These are phyloP conservation scores for Pseudonectria buxi DNA, from an alignment of 2,329 filamentous ascomycete genomes.

Conservation along the genomic window DNA sequence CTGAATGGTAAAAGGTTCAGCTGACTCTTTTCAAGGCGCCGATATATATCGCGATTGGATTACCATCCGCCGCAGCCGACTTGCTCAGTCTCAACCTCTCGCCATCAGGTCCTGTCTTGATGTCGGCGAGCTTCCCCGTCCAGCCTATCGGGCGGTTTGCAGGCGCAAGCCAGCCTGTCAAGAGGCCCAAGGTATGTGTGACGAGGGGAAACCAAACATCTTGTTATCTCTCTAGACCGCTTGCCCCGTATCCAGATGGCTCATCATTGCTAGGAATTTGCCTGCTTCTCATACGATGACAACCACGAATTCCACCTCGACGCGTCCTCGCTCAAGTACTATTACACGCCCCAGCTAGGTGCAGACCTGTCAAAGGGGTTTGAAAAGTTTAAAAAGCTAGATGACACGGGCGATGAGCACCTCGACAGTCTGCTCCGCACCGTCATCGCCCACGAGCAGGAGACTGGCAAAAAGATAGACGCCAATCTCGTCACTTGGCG, in stretches of 20 bases:
- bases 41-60: too few species aligned
- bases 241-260: not conserved
- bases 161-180: conserved; percentile 62
- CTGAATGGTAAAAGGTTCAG: too few species aligned
- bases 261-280: conserved; percentile 60
- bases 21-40: too few species aligned
- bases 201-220: not conserved
- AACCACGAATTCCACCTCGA: conserved; percentile 70
- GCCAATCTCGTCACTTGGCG: conserved; percentile 87
- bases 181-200: conserved; percentile 60
- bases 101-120: conserved; percentile 5
- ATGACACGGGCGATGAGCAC: conserved; percentile 80
- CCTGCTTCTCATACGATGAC: conserved; percentile 89
- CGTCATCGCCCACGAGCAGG: conserved; percentile 65
- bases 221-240: not conserved
- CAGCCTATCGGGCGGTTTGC: conserved; percentile 64
- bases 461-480: conserved; percentile 59
- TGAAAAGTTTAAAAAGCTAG: conserved; percentile 72
- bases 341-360: conserved; percentile 68
- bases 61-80: too few species aligned
- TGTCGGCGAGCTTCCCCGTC: conserved; percentile 50
- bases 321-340: conserved; percentile 77
- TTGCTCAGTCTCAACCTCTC: not conserved
- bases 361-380: conserved; percentile 75
- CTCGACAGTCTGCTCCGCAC: conserved; percentile 75